Conservation (phyloP, 345 rosid genomes). For the Firmiana major region DNA sequence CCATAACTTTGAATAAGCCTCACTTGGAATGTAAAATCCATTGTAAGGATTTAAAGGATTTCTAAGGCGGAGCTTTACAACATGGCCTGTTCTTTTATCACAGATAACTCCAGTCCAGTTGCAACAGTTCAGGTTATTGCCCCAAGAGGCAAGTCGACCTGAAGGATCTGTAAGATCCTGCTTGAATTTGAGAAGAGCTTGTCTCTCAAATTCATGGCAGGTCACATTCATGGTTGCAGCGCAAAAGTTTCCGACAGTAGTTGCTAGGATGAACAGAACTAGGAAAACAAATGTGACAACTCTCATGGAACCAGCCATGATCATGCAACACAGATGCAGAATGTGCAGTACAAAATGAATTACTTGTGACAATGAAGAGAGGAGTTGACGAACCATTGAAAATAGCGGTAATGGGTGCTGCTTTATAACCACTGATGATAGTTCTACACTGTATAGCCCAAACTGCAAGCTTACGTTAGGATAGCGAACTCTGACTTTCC, state of each 20-base stretch:
- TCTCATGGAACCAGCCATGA: neutral
- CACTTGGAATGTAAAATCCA: neutral
- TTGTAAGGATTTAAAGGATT: neutral
- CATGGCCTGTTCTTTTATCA: conserved; percentile 18
- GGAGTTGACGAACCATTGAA: neutral
- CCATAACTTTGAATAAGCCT: neutral
- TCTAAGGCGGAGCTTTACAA: conserved; percentile 21
- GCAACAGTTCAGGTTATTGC: conserved; percentile 19
- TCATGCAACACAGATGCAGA: neutral
- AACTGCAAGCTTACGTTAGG: too few relatives aligned
- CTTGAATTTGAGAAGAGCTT: conserved; percentile 24
- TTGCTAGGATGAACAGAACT: neutral
- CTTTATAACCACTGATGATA: neutral
- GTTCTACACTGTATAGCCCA: too few relatives aligned
- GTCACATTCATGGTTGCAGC: neutral
- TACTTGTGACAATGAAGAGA: neutral
- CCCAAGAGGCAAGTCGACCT: conserved; percentile 20
- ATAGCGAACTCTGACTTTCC: neutral
- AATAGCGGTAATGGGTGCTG: neutral
- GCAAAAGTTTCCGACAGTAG: neutral
- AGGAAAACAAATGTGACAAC: neutral
- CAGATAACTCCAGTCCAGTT: conserved; percentile 26
- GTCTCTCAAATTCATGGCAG: conserved; percentile 9
- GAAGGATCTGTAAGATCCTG: conserved; percentile 16
- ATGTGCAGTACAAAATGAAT: neutral